A percentile compares a stretch with the other conserved stretches of the same genome.
Conservation (phyloP, 2,329 filamentous ascomycete species). For the Knufia petricola region DNA sequence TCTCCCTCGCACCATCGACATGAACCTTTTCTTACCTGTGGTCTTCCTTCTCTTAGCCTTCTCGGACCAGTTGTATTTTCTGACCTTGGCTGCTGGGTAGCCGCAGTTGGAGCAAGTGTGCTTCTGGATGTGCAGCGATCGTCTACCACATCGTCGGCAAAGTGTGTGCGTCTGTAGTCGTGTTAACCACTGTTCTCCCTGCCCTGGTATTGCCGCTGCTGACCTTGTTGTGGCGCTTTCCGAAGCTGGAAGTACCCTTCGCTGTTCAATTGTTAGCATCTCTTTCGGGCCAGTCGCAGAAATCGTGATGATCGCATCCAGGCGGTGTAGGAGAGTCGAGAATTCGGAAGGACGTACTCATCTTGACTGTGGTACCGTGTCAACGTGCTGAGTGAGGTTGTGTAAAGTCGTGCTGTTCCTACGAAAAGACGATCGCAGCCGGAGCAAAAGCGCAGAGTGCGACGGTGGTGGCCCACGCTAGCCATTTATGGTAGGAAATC, state of each 20-base stretch:
- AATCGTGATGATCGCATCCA: neutral
- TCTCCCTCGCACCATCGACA: neutral
- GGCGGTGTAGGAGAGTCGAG: neutral
- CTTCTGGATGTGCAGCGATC: slow-evolving; percentile 99
- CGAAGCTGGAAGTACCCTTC: slow-evolving; percentile 64
- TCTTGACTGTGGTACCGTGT: slow-evolving; percentile 9
- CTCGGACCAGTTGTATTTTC: slow-evolving; percentile 99
- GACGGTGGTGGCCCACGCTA: neutral
- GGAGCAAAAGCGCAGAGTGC: neutral
- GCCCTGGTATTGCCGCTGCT: slow-evolving; percentile 2
- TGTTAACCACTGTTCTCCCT: slow-evolving; percentile 36
- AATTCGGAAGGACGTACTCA: slow-evolving; percentile 9
- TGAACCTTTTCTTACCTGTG: slow-evolving; percentile 39
- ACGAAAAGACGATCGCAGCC: neutral
- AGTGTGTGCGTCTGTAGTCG: slow-evolving; percentile 93
- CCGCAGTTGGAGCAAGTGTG: slow-evolving; percentile 93
- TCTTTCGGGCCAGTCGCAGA: neutral
- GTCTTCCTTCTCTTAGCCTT: slow-evolving; percentile 99
- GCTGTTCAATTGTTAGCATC: slow-evolving; percentile 45
- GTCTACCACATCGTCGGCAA: slow-evolving; percentile 82
- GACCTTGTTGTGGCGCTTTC: slow-evolving; percentile 47
- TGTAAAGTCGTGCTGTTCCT: neutral
- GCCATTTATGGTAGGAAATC: neutral
- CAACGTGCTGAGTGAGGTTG: neutral
- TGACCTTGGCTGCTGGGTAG: slow-evolving; percentile 93